These are phyloP conservation scores for Hordeum marinum DNA, from an alignment of 176 grass and related monocot genomes.

Conservation along the genomic window DNA sequence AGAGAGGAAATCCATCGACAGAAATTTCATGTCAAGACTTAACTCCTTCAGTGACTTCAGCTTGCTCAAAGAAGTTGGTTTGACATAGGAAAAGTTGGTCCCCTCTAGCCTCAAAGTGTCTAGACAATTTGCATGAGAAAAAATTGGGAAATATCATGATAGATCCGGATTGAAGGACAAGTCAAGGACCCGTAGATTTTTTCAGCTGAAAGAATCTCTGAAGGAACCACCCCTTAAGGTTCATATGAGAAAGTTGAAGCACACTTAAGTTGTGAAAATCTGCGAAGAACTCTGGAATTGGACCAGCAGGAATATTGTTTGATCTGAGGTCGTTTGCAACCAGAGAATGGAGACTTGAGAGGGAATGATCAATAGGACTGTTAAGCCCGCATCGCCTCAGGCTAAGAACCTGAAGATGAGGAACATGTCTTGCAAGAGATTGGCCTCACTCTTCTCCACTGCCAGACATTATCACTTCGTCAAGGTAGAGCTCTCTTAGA, in stretches of 20 bases:
- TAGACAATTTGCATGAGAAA: not conserved
- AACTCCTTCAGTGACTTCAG: not conserved
- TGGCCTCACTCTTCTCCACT: not conserved
- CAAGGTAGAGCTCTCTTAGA: not conserved
- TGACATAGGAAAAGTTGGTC: not conserved
- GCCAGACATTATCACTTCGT: not conserved
- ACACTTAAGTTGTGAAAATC: slow-evolving; percentile 18
- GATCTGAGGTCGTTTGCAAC: not conserved
- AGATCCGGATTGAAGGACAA: slow-evolving; percentile 5
- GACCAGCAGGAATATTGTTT: not conserved
- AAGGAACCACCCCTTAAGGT: not conserved
- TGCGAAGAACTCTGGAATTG: slow-evolving; percentile 3
- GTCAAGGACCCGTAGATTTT: slow-evolving; percentile 20
- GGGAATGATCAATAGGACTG: not conserved
- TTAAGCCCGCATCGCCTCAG: not conserved
- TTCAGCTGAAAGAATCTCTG: not conserved
- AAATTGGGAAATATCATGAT: not conserved
- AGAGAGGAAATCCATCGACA: not conserved
- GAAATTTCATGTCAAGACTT: not conserved
- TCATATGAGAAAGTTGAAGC: not conserved
- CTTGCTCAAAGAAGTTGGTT: not conserved
- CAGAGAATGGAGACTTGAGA: not conserved
- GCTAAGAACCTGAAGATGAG: slow-evolving; percentile 39
- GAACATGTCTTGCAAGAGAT: not conserved
- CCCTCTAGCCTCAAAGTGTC: not conserved